These are phyloP conservation scores for Wickerhamiella siamensis DNA, from an alignment of 805 yeast genomes.

Conservation along the genomic window DNA sequence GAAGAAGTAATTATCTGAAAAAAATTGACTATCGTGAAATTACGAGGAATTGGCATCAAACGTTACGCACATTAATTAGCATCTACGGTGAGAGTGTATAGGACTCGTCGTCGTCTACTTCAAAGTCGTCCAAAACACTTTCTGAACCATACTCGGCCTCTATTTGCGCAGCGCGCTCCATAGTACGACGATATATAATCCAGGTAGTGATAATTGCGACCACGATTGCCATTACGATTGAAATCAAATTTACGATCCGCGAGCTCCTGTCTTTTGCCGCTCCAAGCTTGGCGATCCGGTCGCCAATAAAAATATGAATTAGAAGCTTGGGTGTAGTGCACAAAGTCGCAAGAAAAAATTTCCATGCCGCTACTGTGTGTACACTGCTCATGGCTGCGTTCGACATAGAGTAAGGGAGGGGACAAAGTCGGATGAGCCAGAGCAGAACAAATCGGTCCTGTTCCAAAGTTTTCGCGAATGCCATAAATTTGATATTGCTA, in stretches of 20 bases:
- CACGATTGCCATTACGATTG: slow-evolving; percentile 41
- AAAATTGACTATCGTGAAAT: too few species aligned
- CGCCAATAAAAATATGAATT: slow-evolving; percentile 66
- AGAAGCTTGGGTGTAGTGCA: slow-evolving; percentile 71
- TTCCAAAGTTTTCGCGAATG: slow-evolving; percentile 63
- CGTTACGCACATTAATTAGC: too few species aligned
- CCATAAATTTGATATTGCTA: slow-evolving; percentile 50
- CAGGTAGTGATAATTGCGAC: slow-evolving; percentile 50
- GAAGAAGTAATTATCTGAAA: too few species aligned
- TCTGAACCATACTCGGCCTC: slow-evolving; percentile 16
- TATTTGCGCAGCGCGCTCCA: slow-evolving; percentile 16
- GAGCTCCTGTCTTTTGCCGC: slow-evolving; percentile 33
- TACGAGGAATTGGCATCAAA: too few species aligned
- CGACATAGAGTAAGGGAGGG: slow-evolving; percentile 81
- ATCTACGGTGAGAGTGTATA: too few species aligned
- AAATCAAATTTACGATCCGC: slow-evolving; percentile 45
- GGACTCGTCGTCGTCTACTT: slow-evolving; percentile 20
- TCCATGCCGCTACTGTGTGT: slow-evolving; percentile 50
- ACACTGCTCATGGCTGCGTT: slow-evolving; percentile 87
- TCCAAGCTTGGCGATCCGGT: slow-evolving; percentile 56
- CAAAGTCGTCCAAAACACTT: slow-evolving; percentile 8
- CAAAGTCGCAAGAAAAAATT: slow-evolving; percentile 56
- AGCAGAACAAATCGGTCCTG: slow-evolving; percentile 52
- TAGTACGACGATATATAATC: slow-evolving; percentile 45
- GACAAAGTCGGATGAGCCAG: slow-evolving; percentile 68